Base-by-base conservation (phyloP, 805 yeast genomes). In the Jamesozyma spencerorum region DNA sequence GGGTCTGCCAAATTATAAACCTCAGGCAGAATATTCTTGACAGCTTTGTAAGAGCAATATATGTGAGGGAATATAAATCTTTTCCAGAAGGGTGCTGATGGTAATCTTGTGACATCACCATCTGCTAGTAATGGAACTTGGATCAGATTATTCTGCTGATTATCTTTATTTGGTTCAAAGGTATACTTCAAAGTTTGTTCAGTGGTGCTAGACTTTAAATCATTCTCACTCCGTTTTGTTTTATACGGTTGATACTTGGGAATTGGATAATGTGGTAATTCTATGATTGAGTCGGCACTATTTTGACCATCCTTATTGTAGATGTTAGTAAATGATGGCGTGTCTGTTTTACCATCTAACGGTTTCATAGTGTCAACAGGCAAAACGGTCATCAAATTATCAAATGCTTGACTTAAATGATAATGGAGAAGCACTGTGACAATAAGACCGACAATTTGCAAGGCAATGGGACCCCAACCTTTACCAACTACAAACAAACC, bases 381-480 rank as follows among this genome's bases (percentile, higher is more conserved):
- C 36, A 81, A 69, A 24, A 71, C 72, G 0, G 55, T 55, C 45
- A 81, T 54, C 56, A 87, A 66, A 11, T 72, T 69, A 42, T 72
- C 80, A 56, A 86, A 85, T 0, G 96, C 85, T 7, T 55, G 46
- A 46, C 71, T 75, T 56, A 90, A 60, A 47, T 76, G 72, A 24
- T 75, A 14, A 53, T 90, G 96, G 43, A 75, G 69, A 55, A 85
- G 80, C 3, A 73, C 72, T 0, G 97, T 85, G 48, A 71, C 61
- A 7, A 71, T 74, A 12, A 85, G 53, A 32, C 81, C 68, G 38
- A 88, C 69, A 1, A 77, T 79, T 59, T 83, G 85, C 40, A 90
- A 63, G 3, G 80, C 84, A 47, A 87, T 71, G 29, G 96, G 94
- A 34, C 96, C 97, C 96, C 96, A 90, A 32, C 94, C 82, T 69